Conservation (phyloP, 1,284 basidiomycete genomes). For the Takashimella koratensis region DNA sequence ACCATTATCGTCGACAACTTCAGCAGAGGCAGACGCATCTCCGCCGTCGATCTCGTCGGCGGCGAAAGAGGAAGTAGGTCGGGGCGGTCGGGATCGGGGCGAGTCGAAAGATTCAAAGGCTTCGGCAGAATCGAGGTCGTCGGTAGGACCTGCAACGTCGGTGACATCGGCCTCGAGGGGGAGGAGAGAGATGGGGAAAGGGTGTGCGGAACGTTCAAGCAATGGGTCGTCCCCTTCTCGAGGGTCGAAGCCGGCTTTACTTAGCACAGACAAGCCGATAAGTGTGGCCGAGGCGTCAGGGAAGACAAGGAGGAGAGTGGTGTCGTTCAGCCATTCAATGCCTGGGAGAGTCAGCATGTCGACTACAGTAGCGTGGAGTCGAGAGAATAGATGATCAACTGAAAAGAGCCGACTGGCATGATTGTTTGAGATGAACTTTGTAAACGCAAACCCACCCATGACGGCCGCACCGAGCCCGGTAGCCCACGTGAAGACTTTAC, state of each 20-base stretch:
- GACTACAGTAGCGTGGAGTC: background rate
- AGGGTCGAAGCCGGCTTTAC: constrained; percentile 46
- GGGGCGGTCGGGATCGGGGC: constrained; percentile 6
- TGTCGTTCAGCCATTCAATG: constrained; percentile 48
- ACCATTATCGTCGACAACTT: constrained; percentile 7
- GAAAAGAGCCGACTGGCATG: background rate
- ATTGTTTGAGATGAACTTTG: no score
- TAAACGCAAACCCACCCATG: constrained; percentile 38
- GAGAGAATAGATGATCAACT: background rate
- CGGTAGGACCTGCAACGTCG: background rate
- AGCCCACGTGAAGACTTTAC: constrained; percentile 43
- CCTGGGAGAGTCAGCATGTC: constrained; percentile 25
- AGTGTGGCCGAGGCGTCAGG: constrained; percentile 32
- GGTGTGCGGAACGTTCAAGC: constrained; percentile 38
- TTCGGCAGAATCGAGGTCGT: no score
- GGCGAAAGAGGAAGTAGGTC: constrained; percentile 14
- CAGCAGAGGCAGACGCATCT: background rate
- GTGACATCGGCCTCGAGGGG: constrained; percentile 16
- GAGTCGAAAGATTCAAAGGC: background rate
- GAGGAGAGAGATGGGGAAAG: constrained; percentile 33
- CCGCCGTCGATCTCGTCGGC: background rate
- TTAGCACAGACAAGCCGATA: constrained; percentile 34
- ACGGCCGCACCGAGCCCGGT: constrained; percentile 34
- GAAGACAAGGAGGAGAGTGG: constrained; percentile 40
- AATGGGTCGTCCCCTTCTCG: constrained; percentile 43